Evolutionary conservation across 2,329 filamentous ascomycete genomes (phyloP).

Genomic region (Mollisiaceae sp.): DNA sequence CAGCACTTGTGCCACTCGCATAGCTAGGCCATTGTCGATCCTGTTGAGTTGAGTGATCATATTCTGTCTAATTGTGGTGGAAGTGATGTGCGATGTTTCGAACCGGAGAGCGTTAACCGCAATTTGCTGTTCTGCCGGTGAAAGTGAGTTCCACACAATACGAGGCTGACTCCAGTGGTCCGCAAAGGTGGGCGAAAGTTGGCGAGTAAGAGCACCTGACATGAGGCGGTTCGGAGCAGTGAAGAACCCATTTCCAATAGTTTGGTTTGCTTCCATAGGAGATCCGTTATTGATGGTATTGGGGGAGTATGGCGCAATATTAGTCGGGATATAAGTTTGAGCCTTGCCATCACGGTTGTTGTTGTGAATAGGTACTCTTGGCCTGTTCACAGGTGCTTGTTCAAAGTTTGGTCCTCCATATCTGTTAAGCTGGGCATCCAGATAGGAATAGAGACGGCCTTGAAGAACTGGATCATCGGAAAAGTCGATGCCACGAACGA

Average conservation of each 20-base stretch:
- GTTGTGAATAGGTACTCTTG: constrained; percentile 67
- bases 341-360: constrained; percentile 76
- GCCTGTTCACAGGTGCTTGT: constrained; percentile 75
- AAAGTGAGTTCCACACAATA: constrained; percentile 75
- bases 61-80: constrained; percentile 64
- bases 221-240: constrained; percentile 62
- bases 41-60: constrained; percentile 72
- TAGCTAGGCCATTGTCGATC: constrained; percentile 69
- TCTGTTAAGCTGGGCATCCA: constrained; percentile 76
- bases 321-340: constrained; percentile 71
- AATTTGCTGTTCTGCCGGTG: constrained; percentile 69
- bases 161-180: constrained; percentile 76
- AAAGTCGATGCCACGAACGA: constrained; percentile 76
- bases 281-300: constrained; percentile 69
- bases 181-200: constrained; percentile 65
- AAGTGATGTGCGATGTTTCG: constrained; percentile 66
- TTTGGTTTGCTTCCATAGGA: constrained; percentile 69
- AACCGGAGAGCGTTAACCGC: constrained; percentile 76
- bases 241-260: constrained; percentile 70
- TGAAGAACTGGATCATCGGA: constrained; percentile 76
- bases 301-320: constrained; percentile 67
- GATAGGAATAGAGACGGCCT: constrained; percentile 75
- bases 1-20: constrained; percentile 61
- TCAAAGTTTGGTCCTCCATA: constrained; percentile 77
- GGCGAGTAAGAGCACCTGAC: constrained; percentile 59